Conservation (phyloP, 495 filamentous ascomycete genomes). For the Polyplosphaeria fusca region DNA sequence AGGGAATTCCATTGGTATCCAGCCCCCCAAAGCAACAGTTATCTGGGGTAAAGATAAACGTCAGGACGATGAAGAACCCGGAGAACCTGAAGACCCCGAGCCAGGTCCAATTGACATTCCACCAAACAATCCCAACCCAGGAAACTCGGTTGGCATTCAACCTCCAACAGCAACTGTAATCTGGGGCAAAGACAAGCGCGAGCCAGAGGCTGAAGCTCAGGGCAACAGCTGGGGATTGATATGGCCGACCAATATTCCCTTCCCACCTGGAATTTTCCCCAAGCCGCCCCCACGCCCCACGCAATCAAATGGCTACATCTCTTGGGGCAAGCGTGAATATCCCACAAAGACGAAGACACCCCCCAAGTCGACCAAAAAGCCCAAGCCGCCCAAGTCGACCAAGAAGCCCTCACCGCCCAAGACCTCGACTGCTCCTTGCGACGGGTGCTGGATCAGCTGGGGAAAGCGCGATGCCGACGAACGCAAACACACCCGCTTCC, state of each 20-base stretch:
- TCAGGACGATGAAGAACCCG: constrained; percentile 1
- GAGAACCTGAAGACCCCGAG: neutral
- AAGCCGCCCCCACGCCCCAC: neutral
- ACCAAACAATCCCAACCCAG: neutral
- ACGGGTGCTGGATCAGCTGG: neutral
- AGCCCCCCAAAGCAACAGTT: constrained; percentile 8
- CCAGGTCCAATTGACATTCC: neutral
- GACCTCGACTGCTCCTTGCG: neutral
- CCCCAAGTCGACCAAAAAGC: neutral
- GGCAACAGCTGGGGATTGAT: neutral
- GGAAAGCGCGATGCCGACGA: neutral
- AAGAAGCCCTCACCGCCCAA: neutral
- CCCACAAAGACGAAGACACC: constrained; percentile 12
- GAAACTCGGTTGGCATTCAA: neutral
- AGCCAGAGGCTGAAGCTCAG: constrained; percentile 7
- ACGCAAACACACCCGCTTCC: neutral
- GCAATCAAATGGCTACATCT: neutral
- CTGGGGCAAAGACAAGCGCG: constrained; percentile 7
- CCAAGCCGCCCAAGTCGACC: neutral
- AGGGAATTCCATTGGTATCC: neutral
- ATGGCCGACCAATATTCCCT: neutral
- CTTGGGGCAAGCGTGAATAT: constrained; percentile 12
- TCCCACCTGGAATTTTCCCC: neutral
- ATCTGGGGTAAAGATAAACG: constrained; percentile 13
- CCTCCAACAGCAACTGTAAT: constrained; percentile 1